A percentile compares a stretch with the other conserved stretches of the same genome.
Evolutionary conservation across 2,329 filamentous ascomycete genomes (phyloP).

Genomic region (Botrytis porri): DNA sequence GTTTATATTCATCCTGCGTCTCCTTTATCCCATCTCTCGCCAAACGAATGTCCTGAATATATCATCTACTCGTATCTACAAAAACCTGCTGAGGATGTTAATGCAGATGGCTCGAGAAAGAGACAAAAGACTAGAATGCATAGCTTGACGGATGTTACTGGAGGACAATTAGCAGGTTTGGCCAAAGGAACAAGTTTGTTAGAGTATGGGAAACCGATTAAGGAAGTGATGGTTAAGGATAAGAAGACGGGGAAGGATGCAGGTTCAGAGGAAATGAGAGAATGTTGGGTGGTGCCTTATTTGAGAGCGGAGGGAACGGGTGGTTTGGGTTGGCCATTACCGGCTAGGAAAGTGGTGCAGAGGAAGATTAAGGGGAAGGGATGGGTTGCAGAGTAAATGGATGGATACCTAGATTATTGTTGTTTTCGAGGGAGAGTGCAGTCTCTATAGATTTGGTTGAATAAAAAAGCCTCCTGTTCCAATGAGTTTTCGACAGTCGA

Average conservation of each 20-base stretch:
- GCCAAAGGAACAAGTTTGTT: constrained; percentile 83
- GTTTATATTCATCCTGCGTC: constrained; percentile 90
- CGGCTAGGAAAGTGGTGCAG: constrained; percentile 81
- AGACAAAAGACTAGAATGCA: constrained; percentile 83
- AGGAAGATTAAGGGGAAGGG: constrained; percentile 67
- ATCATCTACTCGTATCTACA: constrained; percentile 87
- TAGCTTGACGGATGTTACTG: constrained; percentile 75
- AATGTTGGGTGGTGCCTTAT: constrained; percentile 81
- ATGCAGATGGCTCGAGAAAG: constrained; percentile 44
- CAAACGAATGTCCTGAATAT: constrained; percentile 78
- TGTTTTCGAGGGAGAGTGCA: background rate
- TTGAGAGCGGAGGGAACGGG: constrained; percentile 66
- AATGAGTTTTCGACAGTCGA: background rate
- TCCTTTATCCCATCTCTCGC: constrained; percentile 66
- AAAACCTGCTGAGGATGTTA: constrained; percentile 49
- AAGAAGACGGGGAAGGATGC: constrained; percentile 36
- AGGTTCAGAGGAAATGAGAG: constrained; percentile 52
- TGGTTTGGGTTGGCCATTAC: constrained; percentile 77
- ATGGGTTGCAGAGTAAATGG: constrained; percentile 55
- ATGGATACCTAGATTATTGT: background rate
- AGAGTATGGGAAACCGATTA: constrained; percentile 85
- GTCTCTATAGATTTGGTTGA: background rate
- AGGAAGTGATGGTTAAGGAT: constrained; percentile 57
- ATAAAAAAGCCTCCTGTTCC: background rate
- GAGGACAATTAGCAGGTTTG: constrained; percentile 70